Conservation (phyloP, 306 rosid genomes). For the Acacia acuminata region DNA sequence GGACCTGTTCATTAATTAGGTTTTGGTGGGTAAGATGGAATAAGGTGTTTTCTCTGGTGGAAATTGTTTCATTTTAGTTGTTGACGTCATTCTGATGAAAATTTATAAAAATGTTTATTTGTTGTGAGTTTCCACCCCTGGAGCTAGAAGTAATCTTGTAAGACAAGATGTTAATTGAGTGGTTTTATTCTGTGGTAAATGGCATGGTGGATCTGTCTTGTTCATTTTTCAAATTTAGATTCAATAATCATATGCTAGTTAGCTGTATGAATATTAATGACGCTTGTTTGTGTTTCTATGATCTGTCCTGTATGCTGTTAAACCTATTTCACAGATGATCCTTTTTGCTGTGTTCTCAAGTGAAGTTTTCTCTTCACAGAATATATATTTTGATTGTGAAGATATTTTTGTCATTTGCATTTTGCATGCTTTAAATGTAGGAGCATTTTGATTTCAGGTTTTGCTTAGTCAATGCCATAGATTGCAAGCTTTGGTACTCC, state of each 20-base stretch:
- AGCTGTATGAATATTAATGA: background rate
- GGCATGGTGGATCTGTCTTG: background rate
- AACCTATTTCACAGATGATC: background rate
- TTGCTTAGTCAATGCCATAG: conserved; percentile 95
- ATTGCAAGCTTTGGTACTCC: conserved; percentile 87
- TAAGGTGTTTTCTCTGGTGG: conserved; percentile 15
- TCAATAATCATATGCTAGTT: background rate
- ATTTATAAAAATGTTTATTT: conserved; percentile 10
- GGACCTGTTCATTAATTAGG: conserved; percentile 16
- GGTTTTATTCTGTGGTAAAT: background rate
- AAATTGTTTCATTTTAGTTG: conserved; percentile 24
- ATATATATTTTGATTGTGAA: conserved; percentile 13
- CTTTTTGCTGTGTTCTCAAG: background rate
- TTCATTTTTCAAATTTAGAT: background rate
- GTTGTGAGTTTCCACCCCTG: background rate
- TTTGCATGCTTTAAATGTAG: background rate
- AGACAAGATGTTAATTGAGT: background rate
- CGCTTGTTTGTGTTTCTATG: background rate
- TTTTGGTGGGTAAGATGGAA: conserved; percentile 28
- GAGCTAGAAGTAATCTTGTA: conserved; percentile 8
- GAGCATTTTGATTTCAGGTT: conserved; percentile 57
- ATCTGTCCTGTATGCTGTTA: background rate
- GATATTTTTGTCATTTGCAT: background rate
- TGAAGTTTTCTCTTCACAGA: background rate
- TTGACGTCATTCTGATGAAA: conserved; percentile 19